Conservation (phyloP, 169 alveolate genomes). For the Prorocentrum cordatum region DNA sequence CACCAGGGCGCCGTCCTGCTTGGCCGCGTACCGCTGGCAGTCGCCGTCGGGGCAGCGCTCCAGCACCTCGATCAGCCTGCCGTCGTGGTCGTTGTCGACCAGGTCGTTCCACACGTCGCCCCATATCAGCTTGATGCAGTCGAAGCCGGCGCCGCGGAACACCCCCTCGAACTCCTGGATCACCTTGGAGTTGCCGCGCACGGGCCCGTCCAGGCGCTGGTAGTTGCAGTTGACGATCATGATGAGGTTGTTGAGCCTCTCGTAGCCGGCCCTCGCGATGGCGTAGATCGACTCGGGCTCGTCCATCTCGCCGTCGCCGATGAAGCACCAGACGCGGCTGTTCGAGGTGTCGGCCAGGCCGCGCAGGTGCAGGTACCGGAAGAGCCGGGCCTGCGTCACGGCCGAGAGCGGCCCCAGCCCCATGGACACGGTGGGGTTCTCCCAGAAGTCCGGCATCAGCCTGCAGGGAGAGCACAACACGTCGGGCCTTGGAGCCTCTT, state of each 20-base stretch:
- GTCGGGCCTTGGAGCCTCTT: no score
- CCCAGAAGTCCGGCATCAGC: conserved; percentile 66
- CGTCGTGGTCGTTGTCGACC: conserved; percentile 52
- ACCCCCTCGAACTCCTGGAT: conserved; percentile 63
- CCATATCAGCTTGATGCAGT: conserved; percentile 56
- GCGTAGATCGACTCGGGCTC: conserved; percentile 60
- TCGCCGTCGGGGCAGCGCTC: conserved; percentile 66
- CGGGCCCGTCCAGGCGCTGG: conserved; percentile 70
- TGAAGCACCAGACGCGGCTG: conserved; percentile 64
- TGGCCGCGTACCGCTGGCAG: conserved; percentile 64
- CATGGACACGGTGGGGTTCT: conserved; percentile 66
- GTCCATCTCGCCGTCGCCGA: conserved; percentile 67
- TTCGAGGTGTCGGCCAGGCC: conserved; percentile 46
- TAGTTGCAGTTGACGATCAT: conserved; percentile 65
- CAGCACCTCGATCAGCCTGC: conserved; percentile 44
- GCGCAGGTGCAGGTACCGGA: conserved; percentile 35
- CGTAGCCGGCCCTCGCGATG: conserved; percentile 22
- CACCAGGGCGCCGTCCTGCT: conserved; percentile 51
- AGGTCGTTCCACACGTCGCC: conserved; percentile 49
- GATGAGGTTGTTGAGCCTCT: conserved; percentile 48
- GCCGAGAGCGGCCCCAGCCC: conserved; percentile 45
- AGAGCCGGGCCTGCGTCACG: conserved; percentile 62
- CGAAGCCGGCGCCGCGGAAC: conserved; percentile 58
- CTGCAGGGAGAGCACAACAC: no score
- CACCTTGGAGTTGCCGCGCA: conserved; percentile 69